Evolutionary conservation across 441 rosid genomes (phyloP), one percentile per base, ranked within the genome.

Genomic region (Adansonia gregorii): DNA sequence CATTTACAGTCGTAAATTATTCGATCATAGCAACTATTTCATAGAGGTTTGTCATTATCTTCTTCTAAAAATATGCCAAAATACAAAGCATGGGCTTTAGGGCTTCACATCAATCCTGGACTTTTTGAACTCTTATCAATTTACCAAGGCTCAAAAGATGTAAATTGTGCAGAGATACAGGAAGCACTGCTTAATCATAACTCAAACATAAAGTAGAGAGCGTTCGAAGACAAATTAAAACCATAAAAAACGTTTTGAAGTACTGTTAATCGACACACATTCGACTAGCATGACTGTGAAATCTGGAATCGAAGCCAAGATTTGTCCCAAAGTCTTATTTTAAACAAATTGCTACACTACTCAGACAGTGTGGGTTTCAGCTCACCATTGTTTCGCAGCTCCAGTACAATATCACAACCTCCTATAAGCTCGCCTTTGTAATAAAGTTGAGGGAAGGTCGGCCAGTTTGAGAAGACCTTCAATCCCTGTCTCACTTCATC

Each of bases 401-500:
- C 99, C 91, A 93, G 75, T 51, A 96, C 54, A 45, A 93, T 96
- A 76, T 96, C 99, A 73, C 98, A 94, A n/a, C 99, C 99, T 79
- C 99, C 99, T 60, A 96, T 75, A 9, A 96, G 83, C 86, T 96
- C 97, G 31, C 98, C 99, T 82, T 92, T 94, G 87, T 87, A 87
- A 80, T 94, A 96, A 56, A 96, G 90, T 84, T 96, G 99, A 11
- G 98, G 98, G 79, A 88, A 94, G 39, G 99, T 94, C 11, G 99
- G 98, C 99, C 98, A 96, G 78, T 92, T 94, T 9, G 98, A 94
- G 88, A 86, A 91, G 52, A 72, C 79, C 83, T 96, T 96, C 17
- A 96, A 86, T 75, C 97, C 98, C 82, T 92, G 98, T 82, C 99
- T 90, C 43, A 91, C 97, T 88, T 94, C 97, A 79, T 94, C 99